These are phyloP conservation scores for Zychaea mexicana DNA, from an alignment of 371 early-diverging fungal species.

Conservation along the genomic window DNA sequence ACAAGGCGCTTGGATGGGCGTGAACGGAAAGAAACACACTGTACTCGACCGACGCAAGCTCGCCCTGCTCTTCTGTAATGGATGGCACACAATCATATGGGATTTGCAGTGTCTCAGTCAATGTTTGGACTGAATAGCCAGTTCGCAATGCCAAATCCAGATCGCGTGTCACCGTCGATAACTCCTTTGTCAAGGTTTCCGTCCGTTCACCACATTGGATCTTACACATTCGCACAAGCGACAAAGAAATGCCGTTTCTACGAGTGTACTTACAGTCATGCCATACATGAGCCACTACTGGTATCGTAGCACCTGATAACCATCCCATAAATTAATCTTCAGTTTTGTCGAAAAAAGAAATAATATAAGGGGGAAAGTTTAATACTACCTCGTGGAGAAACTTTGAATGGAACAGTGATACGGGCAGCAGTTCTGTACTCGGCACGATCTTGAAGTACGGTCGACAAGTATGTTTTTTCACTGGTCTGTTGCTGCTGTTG, in stretches of 20 bases:
- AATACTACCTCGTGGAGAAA: constrained; percentile 6
- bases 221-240: constrained; percentile 4
- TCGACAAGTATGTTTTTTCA: neutral
- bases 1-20: constrained; percentile 7
- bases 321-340: too few species aligned
- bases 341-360: too few species aligned
- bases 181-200: neutral
- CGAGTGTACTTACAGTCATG: constrained; percentile 7
- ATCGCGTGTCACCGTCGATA: neutral
- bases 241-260: neutral
- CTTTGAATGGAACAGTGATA: constrained; percentile 11
- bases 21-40: neutral
- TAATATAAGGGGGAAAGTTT: too few species aligned
- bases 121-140: constrained; percentile 6
- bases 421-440: constrained; percentile 10
- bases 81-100: neutral
- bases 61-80: neutral
- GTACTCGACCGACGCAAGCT: constrained; percentile 5
- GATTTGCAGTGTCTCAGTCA: neutral
- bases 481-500: constrained; percentile 7
- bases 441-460: neutral
- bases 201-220: constrained; percentile 7
- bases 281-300: constrained; percentile 15
- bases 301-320: constrained; percentile 1
- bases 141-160: neutral